Conservation (phyloP, 2,329 filamentous ascomycete genomes). For the Beauveria bassiana region DNA sequence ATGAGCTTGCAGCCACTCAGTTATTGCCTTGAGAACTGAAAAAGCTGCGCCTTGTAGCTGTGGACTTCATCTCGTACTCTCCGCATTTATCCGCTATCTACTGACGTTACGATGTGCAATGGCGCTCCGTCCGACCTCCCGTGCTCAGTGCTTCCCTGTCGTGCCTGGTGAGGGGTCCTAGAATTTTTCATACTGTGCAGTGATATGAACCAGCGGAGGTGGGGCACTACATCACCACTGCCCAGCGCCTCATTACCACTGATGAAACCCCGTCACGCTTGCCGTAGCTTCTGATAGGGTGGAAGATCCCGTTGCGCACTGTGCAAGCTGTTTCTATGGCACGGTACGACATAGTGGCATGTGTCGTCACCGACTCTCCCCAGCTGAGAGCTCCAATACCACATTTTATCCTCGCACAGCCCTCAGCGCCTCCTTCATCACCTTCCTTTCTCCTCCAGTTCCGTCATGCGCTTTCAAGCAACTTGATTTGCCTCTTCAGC, state of each 20-base stretch:
- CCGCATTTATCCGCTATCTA: background rate
- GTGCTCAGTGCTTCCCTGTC: background rate
- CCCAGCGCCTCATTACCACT: background rate
- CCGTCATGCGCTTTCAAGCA: constrained; percentile 8
- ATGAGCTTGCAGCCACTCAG: background rate
- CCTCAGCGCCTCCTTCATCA: constrained; percentile 1
- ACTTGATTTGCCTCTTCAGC: background rate
- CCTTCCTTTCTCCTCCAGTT: background rate
- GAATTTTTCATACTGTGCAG: background rate
- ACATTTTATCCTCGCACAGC: constrained; percentile 4
- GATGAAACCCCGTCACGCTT: background rate
- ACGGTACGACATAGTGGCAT: constrained; percentile 6
- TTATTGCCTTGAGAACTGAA: background rate
- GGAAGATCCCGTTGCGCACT: background rate
- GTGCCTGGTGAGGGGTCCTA: background rate
- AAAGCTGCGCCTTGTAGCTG: background rate
- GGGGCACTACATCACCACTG: background rate
- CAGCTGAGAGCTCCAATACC: constrained; percentile 9
- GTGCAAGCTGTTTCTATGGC: background rate
- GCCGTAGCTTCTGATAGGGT: background rate
- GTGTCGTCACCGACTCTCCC: constrained; percentile 13
- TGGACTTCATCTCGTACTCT: background rate
- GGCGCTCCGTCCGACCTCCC: background rate
- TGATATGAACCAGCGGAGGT: background rate
- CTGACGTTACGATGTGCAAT: background rate